Conservation (phyloP, 2,329 filamentous ascomycete genomes). For the Remersonia thermophila region DNA sequence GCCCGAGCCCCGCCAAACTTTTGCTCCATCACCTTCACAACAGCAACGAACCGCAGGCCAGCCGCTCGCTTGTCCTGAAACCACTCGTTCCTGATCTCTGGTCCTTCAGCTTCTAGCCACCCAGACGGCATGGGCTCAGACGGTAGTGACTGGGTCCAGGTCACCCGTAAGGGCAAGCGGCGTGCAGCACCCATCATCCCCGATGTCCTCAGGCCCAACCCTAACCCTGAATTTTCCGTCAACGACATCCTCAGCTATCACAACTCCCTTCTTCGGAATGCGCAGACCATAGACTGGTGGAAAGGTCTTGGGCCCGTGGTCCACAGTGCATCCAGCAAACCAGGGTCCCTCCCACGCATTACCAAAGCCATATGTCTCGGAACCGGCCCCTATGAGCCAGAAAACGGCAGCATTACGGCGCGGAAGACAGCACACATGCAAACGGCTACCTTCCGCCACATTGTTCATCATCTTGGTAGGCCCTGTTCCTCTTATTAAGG, state of each 20-base stretch:
- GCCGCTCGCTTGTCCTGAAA: too few species aligned
- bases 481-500: neutral
- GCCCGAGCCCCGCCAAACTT: neutral
- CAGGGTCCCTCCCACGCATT: conserved; percentile 15
- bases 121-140: too few species aligned
- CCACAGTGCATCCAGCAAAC: conserved; percentile 11
- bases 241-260: conserved; percentile 18
- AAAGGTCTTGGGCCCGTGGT: conserved; percentile 25
- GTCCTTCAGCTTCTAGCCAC: too few species aligned
- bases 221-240: conserved; percentile 13
- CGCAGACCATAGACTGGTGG: conserved; percentile 19
- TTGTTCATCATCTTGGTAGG: conserved; percentile 34
- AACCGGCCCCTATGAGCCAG: conserved; percentile 41
- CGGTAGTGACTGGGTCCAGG: conserved; percentile 14
- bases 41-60: too few species aligned
- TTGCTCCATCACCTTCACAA: neutral
- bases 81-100: too few species aligned
- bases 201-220: conserved; percentile 10
- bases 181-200: neutral
- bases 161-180: conserved; percentile 14
- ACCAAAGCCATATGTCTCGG: conserved; percentile 41
- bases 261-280: conserved; percentile 12
- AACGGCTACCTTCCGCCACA: conserved; percentile 37
- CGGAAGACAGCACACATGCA: conserved; percentile 38
- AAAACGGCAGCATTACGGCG: conserved; percentile 32